Conservation (phyloP, 306 rosid species). For the Sindora glabra region DNA sequence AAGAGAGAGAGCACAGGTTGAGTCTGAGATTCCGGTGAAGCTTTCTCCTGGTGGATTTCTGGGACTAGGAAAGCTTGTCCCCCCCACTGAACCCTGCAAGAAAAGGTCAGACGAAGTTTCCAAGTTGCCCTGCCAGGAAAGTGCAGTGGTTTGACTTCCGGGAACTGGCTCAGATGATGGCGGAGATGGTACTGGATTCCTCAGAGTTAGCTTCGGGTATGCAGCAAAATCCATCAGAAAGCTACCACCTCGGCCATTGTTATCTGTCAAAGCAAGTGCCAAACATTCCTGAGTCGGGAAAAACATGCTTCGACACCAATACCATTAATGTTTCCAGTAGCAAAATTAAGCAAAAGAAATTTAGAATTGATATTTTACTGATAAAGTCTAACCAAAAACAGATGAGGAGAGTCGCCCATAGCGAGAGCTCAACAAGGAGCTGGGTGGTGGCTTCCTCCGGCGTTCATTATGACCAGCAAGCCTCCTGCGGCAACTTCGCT, state of each 20-base stretch:
- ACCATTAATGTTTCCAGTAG: neutral
- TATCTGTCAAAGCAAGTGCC: slow-evolving; percentile 35
- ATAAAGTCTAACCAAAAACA: slow-evolving; percentile 46
- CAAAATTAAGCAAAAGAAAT: neutral
- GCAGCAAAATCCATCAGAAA: slow-evolving; percentile 76
- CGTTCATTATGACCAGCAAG: slow-evolving; percentile 96
- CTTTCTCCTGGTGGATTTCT: slow-evolving; percentile 64
- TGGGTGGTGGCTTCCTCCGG: slow-evolving; percentile 84
- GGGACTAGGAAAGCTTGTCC: slow-evolving; percentile 40
- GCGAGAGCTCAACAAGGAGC: slow-evolving; percentile 54
- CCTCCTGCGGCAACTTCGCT: slow-evolving; percentile 92
- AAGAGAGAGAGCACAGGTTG: slow-evolving; percentile 99
- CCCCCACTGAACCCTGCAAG: slow-evolving; percentile 57
- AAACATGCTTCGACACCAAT: neutral
- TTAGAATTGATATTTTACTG: slow-evolving; percentile 7
- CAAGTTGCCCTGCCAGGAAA: slow-evolving; percentile 56
- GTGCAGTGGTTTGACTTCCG: slow-evolving; percentile 30
- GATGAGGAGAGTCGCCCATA: slow-evolving; percentile 49
- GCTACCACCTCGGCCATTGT: slow-evolving; percentile 47
- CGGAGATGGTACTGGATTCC: slow-evolving; percentile 39
- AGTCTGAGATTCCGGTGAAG: slow-evolving; percentile 58
- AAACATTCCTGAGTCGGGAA: neutral
- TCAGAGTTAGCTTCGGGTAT: slow-evolving; percentile 42
- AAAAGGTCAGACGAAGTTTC: slow-evolving; percentile 44
- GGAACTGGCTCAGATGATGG: slow-evolving; percentile 39